phyloP scores from a whole-genome alignment of 1,284 basidiomycete genomes.

The Omphalotus olearius region DNA sequence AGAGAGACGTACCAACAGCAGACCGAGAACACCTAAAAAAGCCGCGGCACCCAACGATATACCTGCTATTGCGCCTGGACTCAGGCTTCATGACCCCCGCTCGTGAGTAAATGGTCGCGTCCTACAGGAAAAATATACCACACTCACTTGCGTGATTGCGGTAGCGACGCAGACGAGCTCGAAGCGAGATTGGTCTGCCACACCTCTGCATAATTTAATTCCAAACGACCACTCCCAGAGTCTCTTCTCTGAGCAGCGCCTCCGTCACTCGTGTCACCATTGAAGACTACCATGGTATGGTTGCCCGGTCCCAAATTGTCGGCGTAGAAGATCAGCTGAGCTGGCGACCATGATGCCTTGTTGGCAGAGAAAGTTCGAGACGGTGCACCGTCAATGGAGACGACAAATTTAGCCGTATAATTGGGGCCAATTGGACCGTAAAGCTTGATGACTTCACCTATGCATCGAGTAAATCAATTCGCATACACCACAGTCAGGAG shows the following conservation, averaged over 20 bases:
- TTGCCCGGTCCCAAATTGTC: slow-evolving; percentile 19
- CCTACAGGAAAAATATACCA: neutral
- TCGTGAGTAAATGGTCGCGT: neutral
- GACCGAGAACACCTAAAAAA: slow-evolving; percentile 15
- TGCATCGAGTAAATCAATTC: neutral
- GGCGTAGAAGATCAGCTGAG: slow-evolving; percentile 19
- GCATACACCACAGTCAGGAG: neutral
- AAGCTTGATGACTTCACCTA: slow-evolving; percentile 20
- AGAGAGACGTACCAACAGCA: slow-evolving; percentile 18
- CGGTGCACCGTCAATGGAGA: slow-evolving; percentile 17
- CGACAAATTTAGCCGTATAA: slow-evolving; percentile 17
- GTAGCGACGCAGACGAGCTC: neutral
- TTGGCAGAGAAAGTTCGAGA: slow-evolving; percentile 15
- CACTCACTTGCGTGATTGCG: neutral
- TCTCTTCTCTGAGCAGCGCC: no score
- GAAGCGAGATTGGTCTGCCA: neutral
- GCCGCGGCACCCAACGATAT: slow-evolving; percentile 14
- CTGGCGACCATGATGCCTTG: neutral
- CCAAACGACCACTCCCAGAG: neutral
- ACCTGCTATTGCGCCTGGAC: slow-evolving; percentile 16
- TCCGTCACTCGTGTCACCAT: neutral
- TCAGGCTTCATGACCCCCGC: neutral
- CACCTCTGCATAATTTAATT: slow-evolving; percentile 7
- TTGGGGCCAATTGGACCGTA: slow-evolving; percentile 20
- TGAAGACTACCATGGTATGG: slow-evolving; percentile 17